phyloP scores from a whole-genome alignment of 129 eudicot species.

The Ambrosia artemisiifolia region DNA sequence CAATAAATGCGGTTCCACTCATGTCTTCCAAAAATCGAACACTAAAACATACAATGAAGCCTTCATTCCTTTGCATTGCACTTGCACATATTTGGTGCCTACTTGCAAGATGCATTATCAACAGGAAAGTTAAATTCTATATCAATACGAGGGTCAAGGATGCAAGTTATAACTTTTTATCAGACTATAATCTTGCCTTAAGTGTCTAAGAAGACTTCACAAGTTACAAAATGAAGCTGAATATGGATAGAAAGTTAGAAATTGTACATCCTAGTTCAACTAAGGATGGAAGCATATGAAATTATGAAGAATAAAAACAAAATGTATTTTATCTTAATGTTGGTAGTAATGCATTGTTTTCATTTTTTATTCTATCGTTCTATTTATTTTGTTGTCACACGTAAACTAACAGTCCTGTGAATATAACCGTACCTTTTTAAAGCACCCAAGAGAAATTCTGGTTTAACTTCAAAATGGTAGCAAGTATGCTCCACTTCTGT shows the following conservation, averaged over 20 bases:
- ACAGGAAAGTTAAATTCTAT: not conserved
- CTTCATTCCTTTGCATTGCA: slow-evolving; percentile 6
- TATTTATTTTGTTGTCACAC: slow-evolving; percentile 2
- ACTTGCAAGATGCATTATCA: slow-evolving; percentile 13
- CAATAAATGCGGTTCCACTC: not conserved
- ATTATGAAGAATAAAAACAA: not conserved
- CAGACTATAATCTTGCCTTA: not conserved
- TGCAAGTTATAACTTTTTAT: not conserved
- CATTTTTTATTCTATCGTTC: slow-evolving; percentile 9
- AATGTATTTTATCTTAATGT: not conserved
- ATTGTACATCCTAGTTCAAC: not conserved
- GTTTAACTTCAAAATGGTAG: slow-evolving; percentile 96
- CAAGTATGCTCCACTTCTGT: slow-evolving; percentile 95
- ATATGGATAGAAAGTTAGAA: not conserved
- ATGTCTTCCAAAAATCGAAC: not conserved
- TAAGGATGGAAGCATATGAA: slow-evolving; percentile 1
- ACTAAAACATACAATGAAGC: not conserved
- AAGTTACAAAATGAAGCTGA: not conserved
- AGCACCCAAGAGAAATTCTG: slow-evolving; percentile 85
- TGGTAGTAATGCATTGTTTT: not conserved
- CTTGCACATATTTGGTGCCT: slow-evolving; percentile 7
- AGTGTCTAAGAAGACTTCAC: not conserved
- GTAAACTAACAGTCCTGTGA: not conserved
- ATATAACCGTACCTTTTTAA: slow-evolving; percentile 52
- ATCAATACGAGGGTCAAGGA: not conserved